phyloP scores from a whole-genome alignment of 2,329 filamentous ascomycete species.

The Xylariaceae sp. region DNA sequence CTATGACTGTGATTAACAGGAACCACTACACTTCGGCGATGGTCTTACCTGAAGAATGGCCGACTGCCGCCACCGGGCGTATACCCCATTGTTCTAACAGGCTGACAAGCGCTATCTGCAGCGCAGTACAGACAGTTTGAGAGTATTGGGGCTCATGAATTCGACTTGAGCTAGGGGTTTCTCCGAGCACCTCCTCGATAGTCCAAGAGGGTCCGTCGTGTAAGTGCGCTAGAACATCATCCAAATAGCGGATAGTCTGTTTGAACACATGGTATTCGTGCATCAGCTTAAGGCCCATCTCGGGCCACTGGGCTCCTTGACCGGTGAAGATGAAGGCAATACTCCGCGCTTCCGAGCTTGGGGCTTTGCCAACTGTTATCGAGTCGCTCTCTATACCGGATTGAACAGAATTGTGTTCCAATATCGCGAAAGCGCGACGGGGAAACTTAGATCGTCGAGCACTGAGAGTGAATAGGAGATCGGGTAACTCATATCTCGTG shows the following conservation, averaged over 20 bases:
- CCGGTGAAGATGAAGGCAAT: constrained; percentile 4
- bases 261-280: background rate
- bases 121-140: constrained; percentile 2
- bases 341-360: background rate
- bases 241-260: background rate
- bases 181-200: background rate
- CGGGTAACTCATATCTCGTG: background rate
- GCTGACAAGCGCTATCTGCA: constrained; percentile 3
- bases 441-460: constrained; percentile 1
- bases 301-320: constrained; percentile 1
- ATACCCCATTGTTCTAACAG: constrained; percentile 6
- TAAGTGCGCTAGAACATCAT: background rate
- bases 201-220: background rate
- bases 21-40: too few species aligned
- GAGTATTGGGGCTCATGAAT: background rate
- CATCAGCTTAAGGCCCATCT: background rate
- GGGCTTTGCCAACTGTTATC: too few species aligned
- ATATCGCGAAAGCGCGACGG: constrained; percentile 3
- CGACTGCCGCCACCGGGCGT: background rate
- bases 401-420: too few species aligned
- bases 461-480: constrained; percentile 3
- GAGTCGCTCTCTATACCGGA: too few species aligned
- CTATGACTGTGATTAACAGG: background rate
- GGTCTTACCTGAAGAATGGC: constrained; percentile 10
- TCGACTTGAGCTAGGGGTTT: background rate